Evolutionary conservation across 2,329 filamentous ascomycete species (phyloP).

Genomic region (Stemphylium beticola): DNA sequence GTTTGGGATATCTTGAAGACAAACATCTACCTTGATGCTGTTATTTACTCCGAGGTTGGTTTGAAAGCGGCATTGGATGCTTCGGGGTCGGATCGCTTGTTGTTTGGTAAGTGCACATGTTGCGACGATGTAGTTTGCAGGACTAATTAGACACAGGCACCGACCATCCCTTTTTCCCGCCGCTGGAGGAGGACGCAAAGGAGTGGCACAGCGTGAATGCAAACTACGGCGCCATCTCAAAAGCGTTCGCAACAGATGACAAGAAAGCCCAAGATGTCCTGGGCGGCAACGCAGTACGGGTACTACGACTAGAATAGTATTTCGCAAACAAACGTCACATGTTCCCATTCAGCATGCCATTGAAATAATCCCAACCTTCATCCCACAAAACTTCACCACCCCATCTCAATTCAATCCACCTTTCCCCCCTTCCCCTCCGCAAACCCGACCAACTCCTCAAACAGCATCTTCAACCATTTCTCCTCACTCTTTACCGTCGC

Average conservation of each 20-base stretch:
- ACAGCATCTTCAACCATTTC: slow-evolving; percentile 73
- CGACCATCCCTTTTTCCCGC: slow-evolving; percentile 86
- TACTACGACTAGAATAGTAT: slow-evolving; percentile 49
- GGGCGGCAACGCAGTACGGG: slow-evolving; percentile 64
- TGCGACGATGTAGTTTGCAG: neutral
- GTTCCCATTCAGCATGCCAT: neutral
- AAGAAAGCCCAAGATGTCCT: slow-evolving; percentile 61
- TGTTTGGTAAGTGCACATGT: slow-evolving; percentile 66
- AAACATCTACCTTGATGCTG: slow-evolving; percentile 88
- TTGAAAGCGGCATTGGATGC: slow-evolving; percentile 73
- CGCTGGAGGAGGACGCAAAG: slow-evolving; percentile 66
- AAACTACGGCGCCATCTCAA: slow-evolving; percentile 63
- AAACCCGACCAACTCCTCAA: slow-evolving; percentile 71
- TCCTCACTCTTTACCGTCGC: slow-evolving; percentile 73
- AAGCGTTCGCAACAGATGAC: slow-evolving; percentile 56
- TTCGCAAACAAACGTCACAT: too few relatives aligned
- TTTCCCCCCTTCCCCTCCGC: slow-evolving; percentile 49
- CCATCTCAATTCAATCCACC: neutral
- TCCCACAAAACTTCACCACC: neutral
- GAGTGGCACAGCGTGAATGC: slow-evolving; percentile 73
- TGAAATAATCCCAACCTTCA: neutral
- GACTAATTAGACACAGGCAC: slow-evolving; percentile 61
- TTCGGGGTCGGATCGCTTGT: slow-evolving; percentile 69
- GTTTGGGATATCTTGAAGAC: slow-evolving; percentile 71
- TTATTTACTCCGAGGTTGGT: slow-evolving; percentile 79